Base-by-base conservation (phyloP, 805 yeast genomes). In the Yamadazyma takamatsuzukensis region DNA sequence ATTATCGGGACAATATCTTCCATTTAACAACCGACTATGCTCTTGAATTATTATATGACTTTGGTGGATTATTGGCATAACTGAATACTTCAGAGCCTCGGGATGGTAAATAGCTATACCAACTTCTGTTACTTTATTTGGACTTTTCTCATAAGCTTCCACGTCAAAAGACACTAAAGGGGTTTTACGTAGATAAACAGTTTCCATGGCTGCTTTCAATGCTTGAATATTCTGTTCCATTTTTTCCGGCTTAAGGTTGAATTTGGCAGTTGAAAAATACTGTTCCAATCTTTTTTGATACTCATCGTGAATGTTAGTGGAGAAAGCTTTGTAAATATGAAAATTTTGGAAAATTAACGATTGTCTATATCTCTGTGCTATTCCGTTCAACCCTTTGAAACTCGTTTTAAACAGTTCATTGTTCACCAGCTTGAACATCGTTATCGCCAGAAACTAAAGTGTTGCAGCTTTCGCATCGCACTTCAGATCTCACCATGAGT, bases 21-120 rank as follows among this genome's bases (percentile, higher is more conserved):
- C 72, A 49, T 81, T 81, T 10, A 27, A 12, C 28, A 45, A 30
- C 14, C 61, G 50, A 21, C 54, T 39, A 17, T 63, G 45, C 43
- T 78, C 84, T 19, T 61, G 45, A 1, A 76, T 58, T 2, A 76
- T 54, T 3, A 78, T 53, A 38, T 68, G 73, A 8, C 56, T 33
- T 33, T 66, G 68, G 19, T 58, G 55, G 18, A 72, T 58, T 7
- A 48, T 34, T 4, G 79, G 80, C 1, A 59, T 39, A 7, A 64
- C 41, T 1, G 73, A 50, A 5, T 43, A 25, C 11, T 43, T 45
- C 47, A 70, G 76, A 17, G 51, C 56, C 13, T 68, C 43, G 5
- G 83, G 83, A 39, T 78, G 80, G 44, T 66, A 74, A 2, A 78
- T 62, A 1, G 78, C 61, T 4, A 78, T 57, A 1, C 84, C 84